phyloP scores from a whole-genome alignment of 306 rosid species.

The Acmispon strigosus region DNA sequence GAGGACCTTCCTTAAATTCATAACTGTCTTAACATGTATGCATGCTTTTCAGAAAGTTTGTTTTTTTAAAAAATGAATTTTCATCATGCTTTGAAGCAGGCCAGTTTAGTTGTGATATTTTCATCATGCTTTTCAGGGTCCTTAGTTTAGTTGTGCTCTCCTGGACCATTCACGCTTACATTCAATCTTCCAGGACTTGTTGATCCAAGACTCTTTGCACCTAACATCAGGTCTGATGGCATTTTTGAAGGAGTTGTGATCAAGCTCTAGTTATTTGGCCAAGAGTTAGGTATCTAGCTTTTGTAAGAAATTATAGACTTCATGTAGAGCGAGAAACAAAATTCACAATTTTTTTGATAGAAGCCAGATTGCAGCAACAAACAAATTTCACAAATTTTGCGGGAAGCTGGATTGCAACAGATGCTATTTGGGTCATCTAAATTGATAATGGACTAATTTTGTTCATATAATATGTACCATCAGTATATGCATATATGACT shows the following conservation, averaged over 20 bases:
- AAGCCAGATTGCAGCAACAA: background rate
- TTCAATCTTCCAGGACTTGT: slow-evolving; percentile 79
- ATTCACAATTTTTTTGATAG: background rate
- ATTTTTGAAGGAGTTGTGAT: slow-evolving; percentile 63
- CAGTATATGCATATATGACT: too few species aligned
- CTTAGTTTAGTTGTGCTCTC: slow-evolving; percentile 46
- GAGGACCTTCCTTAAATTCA: background rate
- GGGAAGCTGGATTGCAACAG: background rate
- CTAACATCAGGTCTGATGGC: slow-evolving; percentile 60
- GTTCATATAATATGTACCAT: background rate
- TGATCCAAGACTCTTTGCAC: slow-evolving; percentile 74
- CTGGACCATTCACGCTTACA: slow-evolving; percentile 67
- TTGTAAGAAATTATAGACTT: slow-evolving; percentile 3
- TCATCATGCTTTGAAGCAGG: slow-evolving; percentile 31
- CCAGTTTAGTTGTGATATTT: slow-evolving; percentile 59
- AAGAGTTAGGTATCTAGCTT: background rate
- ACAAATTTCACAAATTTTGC: background rate
- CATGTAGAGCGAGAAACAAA: background rate
- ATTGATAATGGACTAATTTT: slow-evolving; percentile 8
- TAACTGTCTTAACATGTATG: background rate
- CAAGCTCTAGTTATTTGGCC: slow-evolving; percentile 21
- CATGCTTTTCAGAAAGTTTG: background rate
- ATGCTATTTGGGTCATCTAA: background rate
- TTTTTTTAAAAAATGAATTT: background rate
- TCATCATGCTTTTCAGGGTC: too few species aligned